phyloP scores from a whole-genome alignment of 1,284 basidiomycete genomes.

The Leccinum laetum region DNA sequence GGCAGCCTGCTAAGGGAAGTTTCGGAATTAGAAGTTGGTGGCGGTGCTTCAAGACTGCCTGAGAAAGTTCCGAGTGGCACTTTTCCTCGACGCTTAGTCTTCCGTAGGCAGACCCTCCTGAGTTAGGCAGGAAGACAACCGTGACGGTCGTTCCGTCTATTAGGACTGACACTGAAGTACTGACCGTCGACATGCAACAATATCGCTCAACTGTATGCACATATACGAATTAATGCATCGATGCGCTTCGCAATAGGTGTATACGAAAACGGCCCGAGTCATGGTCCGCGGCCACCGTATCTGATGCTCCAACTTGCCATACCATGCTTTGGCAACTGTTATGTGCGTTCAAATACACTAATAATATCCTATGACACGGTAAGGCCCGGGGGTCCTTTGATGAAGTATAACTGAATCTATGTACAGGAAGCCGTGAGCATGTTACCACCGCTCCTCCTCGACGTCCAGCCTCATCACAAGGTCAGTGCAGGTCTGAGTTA shows the following conservation, averaged over 20 bases:
- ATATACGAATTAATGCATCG: not conserved
- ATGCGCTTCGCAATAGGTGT: not conserved
- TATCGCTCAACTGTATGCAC: not conserved
- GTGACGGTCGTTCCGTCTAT: too few relatives aligned
- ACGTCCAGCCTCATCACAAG: conserved; percentile 90
- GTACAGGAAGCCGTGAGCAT: conserved; percentile 97
- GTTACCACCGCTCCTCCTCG: conserved; percentile 95
- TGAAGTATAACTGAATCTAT: not conserved
- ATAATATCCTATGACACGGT: not conserved
- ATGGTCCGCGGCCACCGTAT: not conserved
- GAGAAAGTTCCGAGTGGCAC: too few relatives aligned
- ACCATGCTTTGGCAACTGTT: not conserved
- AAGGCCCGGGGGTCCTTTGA: not conserved
- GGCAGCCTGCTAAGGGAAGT: too few relatives aligned
- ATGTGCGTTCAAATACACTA: not conserved
- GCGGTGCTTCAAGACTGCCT: too few relatives aligned
- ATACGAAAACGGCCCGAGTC: not conserved
- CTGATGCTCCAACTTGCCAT: not conserved
- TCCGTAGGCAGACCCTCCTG: too few relatives aligned
- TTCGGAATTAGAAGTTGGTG: too few relatives aligned
- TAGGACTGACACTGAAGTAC: too few relatives aligned
- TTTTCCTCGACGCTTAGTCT: too few relatives aligned
- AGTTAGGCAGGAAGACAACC: too few relatives aligned
- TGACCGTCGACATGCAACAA: not conserved
- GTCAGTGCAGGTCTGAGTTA: conserved; percentile 39